phyloP scores from a whole-genome alignment of 208 protist genomes.

The Crithidia mellificae region DNA sequence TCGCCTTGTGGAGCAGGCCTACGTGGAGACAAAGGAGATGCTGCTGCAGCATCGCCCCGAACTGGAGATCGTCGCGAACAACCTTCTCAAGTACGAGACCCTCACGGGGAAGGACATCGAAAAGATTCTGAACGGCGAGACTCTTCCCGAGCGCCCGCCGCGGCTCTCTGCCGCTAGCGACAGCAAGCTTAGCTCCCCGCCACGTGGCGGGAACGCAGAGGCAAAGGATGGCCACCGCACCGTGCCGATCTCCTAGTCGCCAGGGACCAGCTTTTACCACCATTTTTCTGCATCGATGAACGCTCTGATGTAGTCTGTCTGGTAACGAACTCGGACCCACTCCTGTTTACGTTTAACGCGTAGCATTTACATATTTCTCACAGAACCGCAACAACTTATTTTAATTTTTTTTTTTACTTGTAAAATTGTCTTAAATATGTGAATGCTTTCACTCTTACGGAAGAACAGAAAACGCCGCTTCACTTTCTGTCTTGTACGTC shows the following conservation, averaged over 20 bases:
- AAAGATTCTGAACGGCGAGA: conserved; percentile 74
- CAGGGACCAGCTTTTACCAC: too few species aligned
- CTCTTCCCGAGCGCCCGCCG: conserved; percentile 48
- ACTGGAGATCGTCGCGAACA: conserved; percentile 79
- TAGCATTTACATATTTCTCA: conserved; percentile 19
- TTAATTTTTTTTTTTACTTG: conserved; percentile 11
- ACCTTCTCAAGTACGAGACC: conserved; percentile 86
- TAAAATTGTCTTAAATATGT: too few species aligned
- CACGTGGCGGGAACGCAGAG: conserved; percentile 18
- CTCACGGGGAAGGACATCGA: conserved; percentile 80
- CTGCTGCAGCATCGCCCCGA: conserved; percentile 63
- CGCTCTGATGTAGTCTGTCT: too few species aligned
- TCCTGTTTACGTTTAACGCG: background rate
- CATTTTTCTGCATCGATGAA: too few species aligned
- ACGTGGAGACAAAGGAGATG: conserved; percentile 71
- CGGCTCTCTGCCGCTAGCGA: conserved; percentile 24
- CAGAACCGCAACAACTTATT: conserved; percentile 11
- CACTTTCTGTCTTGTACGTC: conserved; percentile 5
- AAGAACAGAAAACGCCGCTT: background rate
- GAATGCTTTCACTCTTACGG: background rate
- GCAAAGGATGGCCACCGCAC: conserved; percentile 23
- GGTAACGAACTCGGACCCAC: too few species aligned
- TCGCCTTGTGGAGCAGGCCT: conserved; percentile 68
- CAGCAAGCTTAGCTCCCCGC: conserved; percentile 24
- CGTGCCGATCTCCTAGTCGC: conserved; percentile 46